phyloP scores from a whole-genome alignment of 208 protist genomes.

The Hexamita inflata region DNA sequence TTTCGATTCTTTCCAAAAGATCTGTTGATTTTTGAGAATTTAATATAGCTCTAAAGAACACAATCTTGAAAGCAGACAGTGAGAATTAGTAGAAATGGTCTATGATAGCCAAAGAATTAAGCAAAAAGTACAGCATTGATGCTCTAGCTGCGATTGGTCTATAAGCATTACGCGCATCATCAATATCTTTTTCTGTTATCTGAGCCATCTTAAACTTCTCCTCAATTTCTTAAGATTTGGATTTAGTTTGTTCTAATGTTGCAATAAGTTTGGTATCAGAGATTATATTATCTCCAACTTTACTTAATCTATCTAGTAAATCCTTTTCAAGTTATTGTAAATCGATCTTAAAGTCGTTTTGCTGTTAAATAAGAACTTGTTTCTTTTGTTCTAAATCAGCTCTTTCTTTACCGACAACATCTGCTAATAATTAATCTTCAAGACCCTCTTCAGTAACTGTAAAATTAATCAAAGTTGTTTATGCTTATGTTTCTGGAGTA shows the following conservation, averaged over 20 bases:
- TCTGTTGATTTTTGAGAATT: constrained; percentile 68
- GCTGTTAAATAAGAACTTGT: constrained; percentile 69
- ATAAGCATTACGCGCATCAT: constrained; percentile 74
- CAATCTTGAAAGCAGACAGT: constrained; percentile 81
- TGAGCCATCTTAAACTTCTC: constrained; percentile 71
- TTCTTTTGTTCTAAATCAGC: constrained; percentile 85
- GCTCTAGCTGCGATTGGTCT: constrained; percentile 75
- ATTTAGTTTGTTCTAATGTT: constrained; percentile 84
- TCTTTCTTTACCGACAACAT: constrained; percentile 84
- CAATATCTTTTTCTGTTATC: constrained; percentile 74
- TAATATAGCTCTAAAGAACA: constrained; percentile 83
- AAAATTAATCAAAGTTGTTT: constrained; percentile 95
- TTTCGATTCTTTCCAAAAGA: constrained; percentile 64
- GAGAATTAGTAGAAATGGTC: constrained; percentile 95
- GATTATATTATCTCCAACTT: constrained; percentile 79
- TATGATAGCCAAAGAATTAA: constrained; percentile 75
- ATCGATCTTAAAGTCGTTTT: constrained; percentile 93
- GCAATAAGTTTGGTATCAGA: constrained; percentile 79
- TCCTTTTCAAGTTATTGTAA: constrained; percentile 85
- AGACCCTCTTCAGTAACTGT: constrained; percentile 78
- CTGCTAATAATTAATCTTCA: constrained; percentile 88
- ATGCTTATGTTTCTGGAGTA: constrained; percentile 88
- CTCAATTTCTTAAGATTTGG: constrained; percentile 79
- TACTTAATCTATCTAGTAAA: constrained; percentile 74
- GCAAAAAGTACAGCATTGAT: constrained; percentile 84